Evolutionary conservation across 1,284 basidiomycete genomes (phyloP).

Genomic region (Meira nashicola): DNA sequence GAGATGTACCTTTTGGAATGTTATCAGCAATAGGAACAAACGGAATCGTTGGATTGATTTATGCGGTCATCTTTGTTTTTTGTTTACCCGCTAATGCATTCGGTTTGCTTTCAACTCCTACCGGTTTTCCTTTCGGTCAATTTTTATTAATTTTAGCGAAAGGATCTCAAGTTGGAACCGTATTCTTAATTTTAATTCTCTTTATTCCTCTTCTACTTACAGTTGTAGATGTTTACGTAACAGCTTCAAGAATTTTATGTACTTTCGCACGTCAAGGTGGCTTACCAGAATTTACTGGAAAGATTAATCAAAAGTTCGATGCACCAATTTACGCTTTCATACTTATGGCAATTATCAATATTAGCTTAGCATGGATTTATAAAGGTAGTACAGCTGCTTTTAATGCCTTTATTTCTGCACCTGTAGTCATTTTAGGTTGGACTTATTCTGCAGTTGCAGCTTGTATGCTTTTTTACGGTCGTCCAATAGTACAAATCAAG

Average conservation of each 20-base stretch:
- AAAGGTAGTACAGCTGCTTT: slow-evolving; percentile 23
- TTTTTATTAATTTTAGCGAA: slow-evolving; percentile 17
- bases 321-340: slow-evolving; percentile 15
- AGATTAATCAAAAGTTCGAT: slow-evolving; percentile 18
- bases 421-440: slow-evolving; percentile 16
- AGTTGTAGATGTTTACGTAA: slow-evolving; percentile 17
- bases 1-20: slow-evolving; percentile 19
- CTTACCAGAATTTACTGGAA: slow-evolving; percentile 17
- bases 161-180: slow-evolving; percentile 14
- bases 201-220: slow-evolving; percentile 19
- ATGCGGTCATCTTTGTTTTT: slow-evolving; percentile 22
- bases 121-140: slow-evolving; percentile 25
- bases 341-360: slow-evolving; percentile 15
- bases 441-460: slow-evolving; percentile 21
- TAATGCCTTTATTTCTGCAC: slow-evolving; percentile 23
- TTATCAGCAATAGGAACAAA: slow-evolving; percentile 14
- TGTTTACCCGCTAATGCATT: slow-evolving; percentile 16
- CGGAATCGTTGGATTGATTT: slow-evolving; percentile 14
- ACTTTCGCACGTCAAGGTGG: slow-evolving; percentile 17
- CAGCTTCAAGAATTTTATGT: slow-evolving; percentile 18
- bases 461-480: not conserved
- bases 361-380: slow-evolving; percentile 18
- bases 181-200: slow-evolving; percentile 19
- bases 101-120: slow-evolving; percentile 13
- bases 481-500: slow-evolving; percentile 3